Conservation (phyloP, 1,139 yeast species). For the Keqinozyma sinolaborantium region DNA sequence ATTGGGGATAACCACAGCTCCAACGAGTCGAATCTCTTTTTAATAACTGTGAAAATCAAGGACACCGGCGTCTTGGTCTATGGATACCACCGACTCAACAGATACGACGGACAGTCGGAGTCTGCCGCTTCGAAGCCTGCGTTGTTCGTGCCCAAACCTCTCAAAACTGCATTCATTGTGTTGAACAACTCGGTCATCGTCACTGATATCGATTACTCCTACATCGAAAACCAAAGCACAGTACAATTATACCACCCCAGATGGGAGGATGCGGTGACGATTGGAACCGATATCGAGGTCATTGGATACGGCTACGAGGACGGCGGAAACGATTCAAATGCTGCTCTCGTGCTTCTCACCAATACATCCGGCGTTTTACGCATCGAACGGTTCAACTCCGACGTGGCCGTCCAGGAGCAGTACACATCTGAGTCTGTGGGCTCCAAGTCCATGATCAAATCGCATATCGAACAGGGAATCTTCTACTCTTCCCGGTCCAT, state of each 20-base stretch:
- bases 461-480: constrained; percentile 80
- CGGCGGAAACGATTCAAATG: constrained; percentile 24
- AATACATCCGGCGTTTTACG: constrained; percentile 61
- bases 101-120: constrained; percentile 29
- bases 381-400: constrained; percentile 45
- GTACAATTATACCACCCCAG: constrained; percentile 49
- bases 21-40: constrained; percentile 26
- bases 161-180: constrained; percentile 60
- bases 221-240: constrained; percentile 23
- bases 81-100: constrained; percentile 53
- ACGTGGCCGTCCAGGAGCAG: constrained; percentile 9
- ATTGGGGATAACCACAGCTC: constrained; percentile 20
- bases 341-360: constrained; percentile 51
- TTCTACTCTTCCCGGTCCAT: constrained; percentile 53
- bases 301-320: constrained; percentile 61
- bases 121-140: constrained; percentile 38
- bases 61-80: constrained; percentile 51
- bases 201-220: constrained; percentile 52
- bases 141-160: constrained; percentile 58
- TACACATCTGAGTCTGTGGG: constrained; percentile 12
- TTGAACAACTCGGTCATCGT: constrained; percentile 61
- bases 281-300: constrained; percentile 51
- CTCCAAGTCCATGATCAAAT: constrained; percentile 48
- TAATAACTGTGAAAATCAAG: constrained; percentile 56
- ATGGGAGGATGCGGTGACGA: constrained; percentile 76